Percentiles rank a stretch among this genome's conserved stretches.
Evolutionary conservation across 169 alveolate genomes (phyloP).

Genomic region (Plasmodium inui): DNA sequence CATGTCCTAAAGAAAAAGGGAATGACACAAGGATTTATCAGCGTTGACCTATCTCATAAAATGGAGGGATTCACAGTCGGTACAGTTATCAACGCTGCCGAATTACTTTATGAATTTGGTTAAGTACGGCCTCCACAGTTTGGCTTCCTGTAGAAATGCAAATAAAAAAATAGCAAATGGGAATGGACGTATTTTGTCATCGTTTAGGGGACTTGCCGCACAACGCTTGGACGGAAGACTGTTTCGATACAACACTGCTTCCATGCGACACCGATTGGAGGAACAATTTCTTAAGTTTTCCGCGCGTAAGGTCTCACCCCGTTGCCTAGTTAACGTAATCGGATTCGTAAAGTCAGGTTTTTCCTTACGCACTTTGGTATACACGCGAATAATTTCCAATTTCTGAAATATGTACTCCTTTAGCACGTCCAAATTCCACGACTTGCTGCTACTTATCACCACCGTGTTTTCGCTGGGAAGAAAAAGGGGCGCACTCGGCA

Average conservation of each 20-base stretch:
- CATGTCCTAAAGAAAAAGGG: conserved; percentile 73
- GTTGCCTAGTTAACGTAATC: conserved; percentile 89
- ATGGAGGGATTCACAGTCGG: conserved; percentile 52
- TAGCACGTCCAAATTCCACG: conserved; percentile 80
- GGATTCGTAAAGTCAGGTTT: conserved; percentile 96
- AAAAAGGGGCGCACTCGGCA: not conserved
- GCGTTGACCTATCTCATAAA: not conserved
- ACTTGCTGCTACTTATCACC: conserved; percentile 73
- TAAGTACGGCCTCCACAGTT: conserved; percentile 78
- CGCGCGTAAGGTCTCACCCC: conserved; percentile 74
- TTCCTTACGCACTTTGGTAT: conserved; percentile 97
- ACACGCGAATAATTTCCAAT: conserved; percentile 85
- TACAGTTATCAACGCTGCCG: conserved; percentile 12
- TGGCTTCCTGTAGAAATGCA: conserved; percentile 74
- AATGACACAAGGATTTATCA: not conserved
- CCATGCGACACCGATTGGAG: not conserved
- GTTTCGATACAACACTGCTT: not conserved
- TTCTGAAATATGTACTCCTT: conserved; percentile 80
- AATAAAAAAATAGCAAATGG: not conserved
- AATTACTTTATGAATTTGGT: conserved; percentile 78
- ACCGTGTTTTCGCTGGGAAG: conserved; percentile 43
- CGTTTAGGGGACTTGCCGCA: not conserved
- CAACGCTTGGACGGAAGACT: too few relatives aligned
- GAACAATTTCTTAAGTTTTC: not conserved
- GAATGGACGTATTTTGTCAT: not conserved